Evolutionary conservation across 2,329 filamentous ascomycete genomes (phyloP), one percentile per base, ranked within the genome.

Genomic region (Alternaria triticimaculans): DNA sequence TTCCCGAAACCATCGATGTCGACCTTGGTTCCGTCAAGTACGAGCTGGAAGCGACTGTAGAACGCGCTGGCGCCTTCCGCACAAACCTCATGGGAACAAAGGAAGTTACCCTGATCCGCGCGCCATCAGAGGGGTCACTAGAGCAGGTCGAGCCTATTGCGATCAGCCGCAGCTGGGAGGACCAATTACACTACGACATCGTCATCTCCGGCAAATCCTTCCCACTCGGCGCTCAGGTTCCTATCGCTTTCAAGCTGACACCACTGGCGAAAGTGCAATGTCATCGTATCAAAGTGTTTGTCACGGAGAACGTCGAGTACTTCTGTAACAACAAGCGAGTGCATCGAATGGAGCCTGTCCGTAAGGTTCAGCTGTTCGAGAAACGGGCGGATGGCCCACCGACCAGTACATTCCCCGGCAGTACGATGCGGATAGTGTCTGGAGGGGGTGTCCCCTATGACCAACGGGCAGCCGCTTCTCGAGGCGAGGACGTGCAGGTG

Each of bases 201-300:
- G 90, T 97, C 77, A 97, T 97, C 58, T 97, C 94, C 2, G 94
- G 94, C 58, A 97, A 97, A 84, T 96, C 94, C 1, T 97, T 97
- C 64, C 93, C 94, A 0, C 87, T 97, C 20, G 94, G 94, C 15
- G 88, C 91, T 43, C 92, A 92, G 72, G 93, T 97, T 15, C 94
- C 94, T 1, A 96, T 97, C 63, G 94, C 94, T 2, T 97, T 97
- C 84, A 97, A 97, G 80, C 85, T 97, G 68, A 97, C 94, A 1
- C 94, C 94, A 0, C 82, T 97, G 21, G 94, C 94, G 64, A 97
- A 97, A 82, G 94, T 97, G 7, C 93, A 96, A 78, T 92, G 95
- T 58, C 94, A 97, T 80, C 90, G 95, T 69, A 90, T 97, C 79
- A 97, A 96, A 80, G 93, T 97, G 1, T 94, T 91, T 67, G 89